Conservation (phyloP, 2,329 filamentous ascomycete genomes). For the Zymoseptoria brevis region DNA sequence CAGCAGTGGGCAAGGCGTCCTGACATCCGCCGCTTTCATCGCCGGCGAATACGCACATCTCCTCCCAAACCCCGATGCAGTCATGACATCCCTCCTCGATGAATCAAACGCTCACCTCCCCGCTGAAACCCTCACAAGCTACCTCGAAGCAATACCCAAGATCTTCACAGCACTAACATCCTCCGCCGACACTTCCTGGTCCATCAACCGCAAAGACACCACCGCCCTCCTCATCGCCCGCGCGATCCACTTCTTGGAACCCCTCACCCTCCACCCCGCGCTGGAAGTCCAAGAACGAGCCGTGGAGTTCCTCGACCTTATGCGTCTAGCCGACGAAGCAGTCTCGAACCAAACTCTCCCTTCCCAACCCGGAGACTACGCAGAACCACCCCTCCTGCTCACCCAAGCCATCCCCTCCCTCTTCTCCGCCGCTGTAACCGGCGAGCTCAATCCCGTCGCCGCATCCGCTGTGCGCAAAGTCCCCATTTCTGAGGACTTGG, state of each 20-base stretch:
- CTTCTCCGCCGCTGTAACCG: conserved; percentile 59
- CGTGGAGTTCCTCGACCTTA: conserved; percentile 83
- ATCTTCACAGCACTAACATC: conserved; percentile 67
- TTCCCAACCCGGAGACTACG: conserved; percentile 56
- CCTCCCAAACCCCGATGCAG: conserved; percentile 61
- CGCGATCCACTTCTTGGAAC: conserved; percentile 73
- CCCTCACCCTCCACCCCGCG: conserved; percentile 69
- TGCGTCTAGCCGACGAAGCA: conserved; percentile 80
- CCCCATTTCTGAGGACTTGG: conserved; percentile 64
- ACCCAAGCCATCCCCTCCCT: conserved; percentile 85
- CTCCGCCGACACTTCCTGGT: conserved; percentile 60
- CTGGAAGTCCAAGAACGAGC: conserved; percentile 92
- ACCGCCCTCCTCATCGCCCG: conserved; percentile 71
- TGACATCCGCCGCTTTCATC: conserved; percentile 75
- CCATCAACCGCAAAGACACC: conserved; percentile 61
- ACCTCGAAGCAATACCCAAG: conserved; percentile 78
- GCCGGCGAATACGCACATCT: conserved; percentile 79
- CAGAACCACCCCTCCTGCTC: conserved; percentile 70
- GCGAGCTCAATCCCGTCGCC: conserved; percentile 84
- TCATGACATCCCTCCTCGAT: conserved; percentile 67
- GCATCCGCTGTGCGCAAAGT: conserved; percentile 76
- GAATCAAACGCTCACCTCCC: conserved; percentile 50
- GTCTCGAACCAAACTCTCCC: conserved; percentile 55
- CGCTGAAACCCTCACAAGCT: conserved; percentile 64
- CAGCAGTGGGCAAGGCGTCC: conserved; percentile 49